Percentiles rank a stretch among this genome's conserved stretches.
These are phyloP conservation scores for Trichoderma atrobrunneum DNA, from an alignment of 2,329 filamentous ascomycete species.

Conservation along the genomic window DNA sequence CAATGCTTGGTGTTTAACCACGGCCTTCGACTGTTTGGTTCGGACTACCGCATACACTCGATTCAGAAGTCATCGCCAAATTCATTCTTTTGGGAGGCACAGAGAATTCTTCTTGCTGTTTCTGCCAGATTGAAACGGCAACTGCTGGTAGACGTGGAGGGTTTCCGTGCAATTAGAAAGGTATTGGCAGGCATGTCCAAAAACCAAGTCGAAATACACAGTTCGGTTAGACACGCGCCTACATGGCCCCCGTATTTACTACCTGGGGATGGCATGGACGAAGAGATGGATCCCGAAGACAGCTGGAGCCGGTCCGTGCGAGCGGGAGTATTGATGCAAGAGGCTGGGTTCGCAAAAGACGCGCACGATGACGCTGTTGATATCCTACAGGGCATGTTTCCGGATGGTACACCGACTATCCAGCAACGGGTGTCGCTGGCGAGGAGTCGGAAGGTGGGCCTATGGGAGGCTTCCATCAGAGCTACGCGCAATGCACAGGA, in stretches of 20 bases:
- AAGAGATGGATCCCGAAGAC: constrained; percentile 48
- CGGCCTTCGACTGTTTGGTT: constrained; percentile 29
- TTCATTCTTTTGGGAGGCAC: constrained; percentile 52
- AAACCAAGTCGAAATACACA: constrained; percentile 48
- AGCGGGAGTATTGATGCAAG: constrained; percentile 53
- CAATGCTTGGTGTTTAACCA: constrained; percentile 35
- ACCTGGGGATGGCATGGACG: constrained; percentile 59
- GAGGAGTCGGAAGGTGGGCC: constrained; percentile 22
- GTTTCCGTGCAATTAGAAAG: constrained; percentile 53
- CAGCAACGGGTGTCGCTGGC: constrained; percentile 40
- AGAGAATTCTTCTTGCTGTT: constrained; percentile 51
- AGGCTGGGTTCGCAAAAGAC: constrained; percentile 52
- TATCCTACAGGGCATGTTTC: constrained; percentile 51
- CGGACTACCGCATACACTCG: constrained; percentile 25
- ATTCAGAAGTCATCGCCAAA: constrained; percentile 30
- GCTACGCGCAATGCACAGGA: constrained; percentile 60
- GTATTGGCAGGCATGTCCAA: constrained; percentile 55
- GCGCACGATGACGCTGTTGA: constrained; percentile 49
- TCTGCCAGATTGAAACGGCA: constrained; percentile 48
- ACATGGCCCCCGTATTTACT: constrained; percentile 61
- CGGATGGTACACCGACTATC: constrained; percentile 54
- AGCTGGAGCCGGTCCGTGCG: constrained; percentile 53
- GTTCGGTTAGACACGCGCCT: constrained; percentile 46
- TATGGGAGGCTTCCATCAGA: constrained; percentile 56
- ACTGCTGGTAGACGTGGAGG: constrained; percentile 48